Base-by-base conservation (phyloP, 2,329 filamentous ascomycete genomes). In the Talaromyces rugulosus region DNA sequence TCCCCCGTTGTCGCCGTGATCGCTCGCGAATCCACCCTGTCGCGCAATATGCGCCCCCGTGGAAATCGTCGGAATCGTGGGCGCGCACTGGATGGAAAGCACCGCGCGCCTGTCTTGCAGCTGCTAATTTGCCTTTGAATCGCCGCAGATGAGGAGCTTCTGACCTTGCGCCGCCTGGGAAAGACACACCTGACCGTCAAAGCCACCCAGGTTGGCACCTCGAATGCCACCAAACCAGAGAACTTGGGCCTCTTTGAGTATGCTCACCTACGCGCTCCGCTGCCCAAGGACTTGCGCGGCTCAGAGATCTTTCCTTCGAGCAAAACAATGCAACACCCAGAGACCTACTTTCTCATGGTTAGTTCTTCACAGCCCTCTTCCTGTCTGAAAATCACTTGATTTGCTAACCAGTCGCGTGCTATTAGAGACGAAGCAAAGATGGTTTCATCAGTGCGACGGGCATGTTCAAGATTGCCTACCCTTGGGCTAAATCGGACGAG, bases 271-370 rank as follows among this genome's bases (percentile, higher is more conserved):
- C 90, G 94, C 72, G 94, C 93, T 64, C 94, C 95, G 14, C 81
- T 99, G 54, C 95, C 95, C 56, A 95, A 93, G 77, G 92, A 95
- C 66, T 88, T 98, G 68, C 86, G 88, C 64, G 84, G 84, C 31
- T 96, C 93, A 5, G 95, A 95, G 72, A 96, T 99, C 71, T 98
- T 98, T 81, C 89, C 91, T 71, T 89, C 88, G 63, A 88, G 88
- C 73, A 9, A 80, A 83, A 60, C 75, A 81, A 23, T 23, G 64
- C 77, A 81, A 65, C 84, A 81, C 63, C 94, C 95, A 5, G 92
- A 92, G 74, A 95, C 91, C 68, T 99, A 99, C 79, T 99, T 98
- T 76, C 81, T 99, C 69, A 99, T 99, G 86, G 86, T 87, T 81
- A 76, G 82, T 68, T 27, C 44, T 18, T 6, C n/a, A 44, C 18